A percentile compares a stretch with the other conserved stretches of the same genome.
phyloP scores from a whole-genome alignment of 352 stramenopile genomes.

The Phytopythium cucurbitacearum region DNA sequence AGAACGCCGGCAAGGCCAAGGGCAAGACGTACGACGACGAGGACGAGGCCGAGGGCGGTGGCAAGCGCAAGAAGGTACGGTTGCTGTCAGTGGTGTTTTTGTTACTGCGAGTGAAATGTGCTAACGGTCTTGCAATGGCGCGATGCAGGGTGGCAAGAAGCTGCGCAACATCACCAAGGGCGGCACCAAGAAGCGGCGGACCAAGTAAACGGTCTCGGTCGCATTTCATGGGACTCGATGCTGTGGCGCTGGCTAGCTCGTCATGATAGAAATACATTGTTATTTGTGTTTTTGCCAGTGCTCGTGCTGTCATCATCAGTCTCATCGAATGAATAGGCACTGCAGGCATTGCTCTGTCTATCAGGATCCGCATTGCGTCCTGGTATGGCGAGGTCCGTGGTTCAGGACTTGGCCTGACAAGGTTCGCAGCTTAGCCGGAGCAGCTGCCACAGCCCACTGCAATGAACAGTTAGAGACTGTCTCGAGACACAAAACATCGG shows the following conservation, averaged over 20 bases:
- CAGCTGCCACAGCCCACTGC: conserved; percentile 47
- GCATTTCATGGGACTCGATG: conserved; percentile 8
- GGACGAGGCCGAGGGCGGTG: conserved; percentile 36
- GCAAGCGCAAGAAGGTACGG: conserved; percentile 51
- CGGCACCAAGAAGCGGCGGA: conserved; percentile 54
- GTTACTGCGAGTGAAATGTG: conserved; percentile 3
- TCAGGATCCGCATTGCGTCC: too few relatives aligned
- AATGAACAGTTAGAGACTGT: not conserved
- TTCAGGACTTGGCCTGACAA: too few relatives aligned
- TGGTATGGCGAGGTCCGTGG: too few relatives aligned
- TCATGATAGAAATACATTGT: conserved; percentile 21
- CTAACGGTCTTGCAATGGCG: not conserved
- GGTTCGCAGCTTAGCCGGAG: conserved; percentile 27
- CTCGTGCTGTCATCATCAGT: too few relatives aligned
- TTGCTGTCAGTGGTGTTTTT: conserved; percentile 6
- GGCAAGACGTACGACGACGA: conserved; percentile 50
- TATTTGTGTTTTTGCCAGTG: not conserved
- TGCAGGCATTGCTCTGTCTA: too few relatives aligned
- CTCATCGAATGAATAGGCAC: too few relatives aligned
- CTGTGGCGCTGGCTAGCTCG: not conserved
- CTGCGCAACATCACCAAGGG: conserved; percentile 78
- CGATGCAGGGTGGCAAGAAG: conserved; percentile 32
- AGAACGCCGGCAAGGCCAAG: conserved; percentile 77
- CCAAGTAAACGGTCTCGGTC: conserved; percentile 26
- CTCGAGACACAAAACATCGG: conserved; percentile 4